Conservation (phyloP, 129 eudicot species). For the Rutidosis leptorrhynchoides region DNA sequence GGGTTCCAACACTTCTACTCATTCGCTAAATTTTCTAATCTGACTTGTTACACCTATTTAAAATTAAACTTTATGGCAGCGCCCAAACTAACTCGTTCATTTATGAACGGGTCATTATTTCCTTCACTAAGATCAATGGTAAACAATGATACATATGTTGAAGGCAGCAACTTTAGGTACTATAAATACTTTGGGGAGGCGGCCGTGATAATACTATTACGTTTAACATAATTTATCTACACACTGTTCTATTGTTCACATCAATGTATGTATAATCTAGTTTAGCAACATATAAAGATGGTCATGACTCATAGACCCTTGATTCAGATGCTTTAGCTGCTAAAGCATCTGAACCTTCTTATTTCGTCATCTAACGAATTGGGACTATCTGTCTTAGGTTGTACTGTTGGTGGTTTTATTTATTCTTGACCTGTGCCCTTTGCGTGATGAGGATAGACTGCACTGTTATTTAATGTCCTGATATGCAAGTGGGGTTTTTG, state of each 20-base stretch:
- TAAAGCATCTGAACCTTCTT: neutral
- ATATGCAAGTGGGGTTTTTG: neutral
- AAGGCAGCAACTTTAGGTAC: neutral
- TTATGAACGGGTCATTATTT: neutral
- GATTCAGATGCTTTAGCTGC: neutral
- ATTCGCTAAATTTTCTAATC: neutral
- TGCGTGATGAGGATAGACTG: neutral
- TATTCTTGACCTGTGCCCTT: neutral
- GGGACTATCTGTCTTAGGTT: neutral
- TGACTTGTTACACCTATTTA: neutral
- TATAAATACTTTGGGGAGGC: neutral
- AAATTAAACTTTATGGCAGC: neutral
- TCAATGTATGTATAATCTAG: neutral
- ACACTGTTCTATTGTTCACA: neutral
- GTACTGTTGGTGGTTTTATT: neutral
- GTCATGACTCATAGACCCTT: neutral
- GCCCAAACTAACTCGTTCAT: neutral
- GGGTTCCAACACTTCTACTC: neutral
- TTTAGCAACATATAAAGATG: neutral
- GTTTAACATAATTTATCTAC: neutral
- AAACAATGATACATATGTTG: neutral
- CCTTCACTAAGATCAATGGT: neutral
- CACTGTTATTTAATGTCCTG: neutral
- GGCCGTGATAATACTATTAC: neutral
- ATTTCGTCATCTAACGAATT: neutral